These are phyloP conservation scores for Persicaria tinctoria DNA, from an alignment of 148 eudicot genomes.

Conservation along the genomic window DNA sequence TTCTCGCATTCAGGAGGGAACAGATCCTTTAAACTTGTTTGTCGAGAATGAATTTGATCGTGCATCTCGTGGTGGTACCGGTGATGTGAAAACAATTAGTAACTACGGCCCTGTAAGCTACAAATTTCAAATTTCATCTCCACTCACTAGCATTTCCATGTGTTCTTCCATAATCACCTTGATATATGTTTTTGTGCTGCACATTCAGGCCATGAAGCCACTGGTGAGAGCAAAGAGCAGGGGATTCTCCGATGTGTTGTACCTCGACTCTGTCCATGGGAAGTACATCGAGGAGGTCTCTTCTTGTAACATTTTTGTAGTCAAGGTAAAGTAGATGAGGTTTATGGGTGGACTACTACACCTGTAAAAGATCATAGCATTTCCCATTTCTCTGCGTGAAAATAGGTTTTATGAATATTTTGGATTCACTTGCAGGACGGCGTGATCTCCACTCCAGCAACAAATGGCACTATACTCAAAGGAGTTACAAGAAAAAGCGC, in stretches of 20 bases:
- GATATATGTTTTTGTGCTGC: background rate
- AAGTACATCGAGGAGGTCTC: constrained; percentile 24
- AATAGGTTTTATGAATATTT: background rate
- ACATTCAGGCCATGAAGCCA: constrained; percentile 12
- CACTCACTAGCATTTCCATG: background rate
- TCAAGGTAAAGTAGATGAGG: constrained; percentile 13
- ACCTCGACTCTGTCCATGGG: constrained; percentile 17
- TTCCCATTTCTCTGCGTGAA: background rate
- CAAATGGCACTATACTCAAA: constrained; percentile 65
- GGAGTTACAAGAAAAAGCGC: constrained; percentile 83
- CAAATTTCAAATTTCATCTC: background rate
- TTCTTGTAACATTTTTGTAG: constrained; percentile 18
- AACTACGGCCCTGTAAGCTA: constrained; percentile 9
- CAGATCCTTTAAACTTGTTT: constrained; percentile 9
- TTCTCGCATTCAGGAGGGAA: background rate
- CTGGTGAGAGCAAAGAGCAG: constrained; percentile 14
- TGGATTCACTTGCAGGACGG: constrained; percentile 36
- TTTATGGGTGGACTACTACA: background rate
- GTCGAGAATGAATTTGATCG: constrained; percentile 14
- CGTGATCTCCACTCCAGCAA: constrained; percentile 61
- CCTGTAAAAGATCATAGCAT: background rate
- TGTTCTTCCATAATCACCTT: background rate
- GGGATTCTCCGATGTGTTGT: constrained; percentile 21
- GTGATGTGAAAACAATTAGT: constrained; percentile 11
- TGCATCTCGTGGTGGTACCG: constrained; percentile 17